These are phyloP conservation scores for Aspergillus spinulosporus DNA, from an alignment of 2,329 filamentous ascomycete genomes.

Conservation along the genomic window DNA sequence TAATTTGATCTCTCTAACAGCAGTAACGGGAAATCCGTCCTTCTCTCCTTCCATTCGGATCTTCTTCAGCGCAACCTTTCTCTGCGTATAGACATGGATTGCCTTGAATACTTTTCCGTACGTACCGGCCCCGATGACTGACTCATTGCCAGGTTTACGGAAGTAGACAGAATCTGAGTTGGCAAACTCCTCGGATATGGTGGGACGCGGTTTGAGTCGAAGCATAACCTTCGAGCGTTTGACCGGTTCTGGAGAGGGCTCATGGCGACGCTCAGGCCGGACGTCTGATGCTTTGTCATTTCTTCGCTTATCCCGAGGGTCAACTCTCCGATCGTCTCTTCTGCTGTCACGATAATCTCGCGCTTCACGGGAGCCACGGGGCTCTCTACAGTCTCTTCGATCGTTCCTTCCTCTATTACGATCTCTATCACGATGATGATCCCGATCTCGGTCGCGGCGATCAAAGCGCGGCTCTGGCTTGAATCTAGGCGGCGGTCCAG, in stretches of 20 bases:
- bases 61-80: slow-evolving; percentile 89
- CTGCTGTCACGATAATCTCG: slow-evolving; percentile 31
- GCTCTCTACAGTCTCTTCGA: slow-evolving; percentile 36
- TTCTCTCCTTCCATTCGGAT: slow-evolving; percentile 99
- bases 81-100: slow-evolving; percentile 72
- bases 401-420: slow-evolving; percentile 35
- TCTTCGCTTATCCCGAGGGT: slow-evolving; percentile 41
- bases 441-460: slow-evolving; percentile 41
- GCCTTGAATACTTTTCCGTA: slow-evolving; percentile 96
- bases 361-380: slow-evolving; percentile 32
- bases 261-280: slow-evolving; percentile 50
- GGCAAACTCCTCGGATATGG: slow-evolving; percentile 69
- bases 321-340: slow-evolving; percentile 44
- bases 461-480: slow-evolving; percentile 45
- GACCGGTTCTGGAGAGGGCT: slow-evolving; percentile 48
- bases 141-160: slow-evolving; percentile 95
- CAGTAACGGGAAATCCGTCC: slow-evolving; percentile 96
- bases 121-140: slow-evolving; percentile 90
- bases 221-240: slow-evolving; percentile 67
- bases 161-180: slow-evolving; percentile 88
- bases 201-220: slow-evolving; percentile 69
- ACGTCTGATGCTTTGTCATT: slow-evolving; percentile 36
- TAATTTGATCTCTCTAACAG: slow-evolving; percentile 93
- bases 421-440: slow-evolving; percentile 34
- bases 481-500: slow-evolving; percentile 40